phyloP scores from a whole-genome alignment of 495 filamentous ascomycete genomes.

The Aspergillus conjunctus region DNA sequence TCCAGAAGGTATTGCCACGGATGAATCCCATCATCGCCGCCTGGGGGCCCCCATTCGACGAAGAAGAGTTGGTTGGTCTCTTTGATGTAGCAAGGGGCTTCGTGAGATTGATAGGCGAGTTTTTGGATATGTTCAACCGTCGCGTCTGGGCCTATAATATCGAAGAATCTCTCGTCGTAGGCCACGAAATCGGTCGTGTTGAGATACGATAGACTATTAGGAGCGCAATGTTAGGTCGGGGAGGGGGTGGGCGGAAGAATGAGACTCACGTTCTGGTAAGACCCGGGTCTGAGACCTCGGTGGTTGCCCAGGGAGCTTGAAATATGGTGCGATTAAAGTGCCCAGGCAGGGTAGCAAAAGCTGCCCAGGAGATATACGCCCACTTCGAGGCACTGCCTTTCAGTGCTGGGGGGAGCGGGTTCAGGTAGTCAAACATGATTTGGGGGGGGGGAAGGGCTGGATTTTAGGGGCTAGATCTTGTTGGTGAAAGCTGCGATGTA shows the following conservation, averaged over 20 bases:
- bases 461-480: neutral
- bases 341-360: constrained; percentile 2
- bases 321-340: constrained; percentile 11
- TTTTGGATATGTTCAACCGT: constrained; percentile 22
- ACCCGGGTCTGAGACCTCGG: constrained; percentile 3
- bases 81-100: constrained; percentile 23
- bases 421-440: constrained; percentile 9
- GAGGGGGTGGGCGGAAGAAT: neutral
- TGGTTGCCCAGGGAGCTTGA: constrained; percentile 10
- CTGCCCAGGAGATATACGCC: constrained; percentile 14
- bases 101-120: constrained; percentile 19
- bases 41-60: constrained; percentile 22
- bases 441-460: too few species aligned
- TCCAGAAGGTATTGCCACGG: constrained; percentile 24
- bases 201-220: constrained; percentile 2
- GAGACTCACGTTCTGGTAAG: neutral
- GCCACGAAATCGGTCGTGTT: constrained; percentile 24
- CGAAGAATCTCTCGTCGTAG: constrained; percentile 17
- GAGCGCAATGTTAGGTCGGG: neutral
- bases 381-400: constrained; percentile 12
- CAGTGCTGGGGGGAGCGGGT: constrained; percentile 5
- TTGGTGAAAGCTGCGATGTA: neutral
- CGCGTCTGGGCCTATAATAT: constrained; percentile 19
- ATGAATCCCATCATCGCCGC: constrained; percentile 19
- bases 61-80: constrained; percentile 21